Conservation (phyloP, 192 early-diverging fungal genomes). For the Coemansia sp. region DNA sequence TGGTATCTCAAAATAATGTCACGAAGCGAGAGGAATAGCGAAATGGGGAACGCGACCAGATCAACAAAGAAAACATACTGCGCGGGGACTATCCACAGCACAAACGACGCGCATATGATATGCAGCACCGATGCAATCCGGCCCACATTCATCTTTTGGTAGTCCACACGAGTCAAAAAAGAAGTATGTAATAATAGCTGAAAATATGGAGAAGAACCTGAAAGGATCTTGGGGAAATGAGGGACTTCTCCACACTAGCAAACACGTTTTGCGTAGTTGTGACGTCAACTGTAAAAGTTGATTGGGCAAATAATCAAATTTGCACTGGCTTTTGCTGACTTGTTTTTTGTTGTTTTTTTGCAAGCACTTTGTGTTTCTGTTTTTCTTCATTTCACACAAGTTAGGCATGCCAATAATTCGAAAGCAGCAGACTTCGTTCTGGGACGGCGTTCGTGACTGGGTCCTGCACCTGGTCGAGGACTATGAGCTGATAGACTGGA, state of each 20-base stretch:
- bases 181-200: background rate
- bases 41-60: conserved; percentile 46
- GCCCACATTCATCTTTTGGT: conserved; percentile 14
- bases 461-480: conserved; percentile 43
- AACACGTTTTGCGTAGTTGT: background rate
- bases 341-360: background rate
- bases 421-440: conserved; percentile 30
- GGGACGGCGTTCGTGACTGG: conserved; percentile 51
- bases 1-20: conserved; percentile 23
- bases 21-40: conserved; percentile 34
- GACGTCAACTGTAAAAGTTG: background rate
- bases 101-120: conserved; percentile 32
- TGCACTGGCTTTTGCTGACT: background rate
- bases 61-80: conserved; percentile 37
- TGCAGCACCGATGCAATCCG: conserved; percentile 33
- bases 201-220: conserved; percentile 1
- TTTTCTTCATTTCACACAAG: background rate
- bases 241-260: conserved; percentile 1
- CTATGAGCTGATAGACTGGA: conserved; percentile 56
- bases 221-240: conserved; percentile 4
- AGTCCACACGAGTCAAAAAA: background rate
- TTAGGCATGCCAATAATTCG: conserved; percentile 32
- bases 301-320: background rate
- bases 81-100: conserved; percentile 44
- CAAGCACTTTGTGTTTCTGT: background rate